Evolutionary conservation across 1,139 yeast species (phyloP).

Genomic region (Geotrichum europaeum): DNA sequence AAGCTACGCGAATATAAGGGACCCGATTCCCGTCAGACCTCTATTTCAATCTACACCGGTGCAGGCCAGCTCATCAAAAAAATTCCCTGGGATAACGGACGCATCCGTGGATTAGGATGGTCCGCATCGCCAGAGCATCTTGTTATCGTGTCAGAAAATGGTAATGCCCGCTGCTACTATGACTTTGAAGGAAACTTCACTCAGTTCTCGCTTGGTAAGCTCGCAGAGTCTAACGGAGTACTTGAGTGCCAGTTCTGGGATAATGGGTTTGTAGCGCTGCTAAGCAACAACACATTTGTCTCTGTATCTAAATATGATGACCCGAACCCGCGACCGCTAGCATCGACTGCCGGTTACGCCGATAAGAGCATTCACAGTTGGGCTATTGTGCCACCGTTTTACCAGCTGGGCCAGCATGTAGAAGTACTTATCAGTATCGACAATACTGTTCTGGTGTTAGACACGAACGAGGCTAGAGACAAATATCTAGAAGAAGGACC

Average conservation of each 20-base stretch:
- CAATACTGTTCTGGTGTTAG: constrained; percentile 25
- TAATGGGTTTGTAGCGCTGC: constrained; percentile 38
- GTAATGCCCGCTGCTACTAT: constrained; percentile 56
- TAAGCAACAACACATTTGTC: constrained; percentile 34
- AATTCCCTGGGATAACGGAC: constrained; percentile 47
- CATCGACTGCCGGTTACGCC: constrained; percentile 20
- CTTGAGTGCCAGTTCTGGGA: constrained; percentile 35
- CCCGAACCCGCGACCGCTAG: constrained; percentile 30
- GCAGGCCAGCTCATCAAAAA: constrained; percentile 48
- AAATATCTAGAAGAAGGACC: constrained; percentile 47
- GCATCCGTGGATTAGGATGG: constrained; percentile 56
- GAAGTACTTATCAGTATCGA: constrained; percentile 32
- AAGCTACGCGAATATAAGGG: constrained; percentile 28
- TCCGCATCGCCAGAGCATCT: constrained; percentile 48
- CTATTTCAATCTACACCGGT: constrained; percentile 47
- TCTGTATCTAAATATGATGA: constrained; percentile 32
- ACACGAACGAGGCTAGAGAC: constrained; percentile 28
- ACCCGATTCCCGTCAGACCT: constrained; percentile 23
- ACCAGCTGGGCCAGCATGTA: constrained; percentile 30
- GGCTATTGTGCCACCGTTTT: constrained; percentile 33
- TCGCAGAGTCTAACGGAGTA: constrained; percentile 38
- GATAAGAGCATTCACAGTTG: constrained; percentile 28
- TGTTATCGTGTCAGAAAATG: constrained; percentile 55
- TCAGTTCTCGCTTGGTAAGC: constrained; percentile 42
- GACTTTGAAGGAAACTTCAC: constrained; percentile 65